Evolutionary conservation across 2,329 filamentous ascomycete genomes (phyloP).

Genomic region (Botrytis hyacinthi): DNA sequence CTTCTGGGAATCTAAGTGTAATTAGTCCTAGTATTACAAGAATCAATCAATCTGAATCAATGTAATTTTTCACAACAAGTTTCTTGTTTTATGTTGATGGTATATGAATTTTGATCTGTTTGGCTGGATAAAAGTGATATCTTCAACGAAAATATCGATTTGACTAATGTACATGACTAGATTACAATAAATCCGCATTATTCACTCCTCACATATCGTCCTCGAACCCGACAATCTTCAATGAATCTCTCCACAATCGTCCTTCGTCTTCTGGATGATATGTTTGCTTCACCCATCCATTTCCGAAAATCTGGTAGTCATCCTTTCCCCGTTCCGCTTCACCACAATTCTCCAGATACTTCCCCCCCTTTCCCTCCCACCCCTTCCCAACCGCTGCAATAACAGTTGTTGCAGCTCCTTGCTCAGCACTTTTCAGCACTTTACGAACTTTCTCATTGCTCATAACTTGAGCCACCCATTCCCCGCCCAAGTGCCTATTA

Average conservation of each 20-base stretch:
- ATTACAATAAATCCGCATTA: not conserved
- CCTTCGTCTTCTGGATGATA: not conserved
- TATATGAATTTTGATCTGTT: not conserved
- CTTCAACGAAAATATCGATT: not conserved
- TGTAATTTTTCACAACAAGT: not conserved
- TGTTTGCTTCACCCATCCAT: not conserved
- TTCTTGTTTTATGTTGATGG: not conserved
- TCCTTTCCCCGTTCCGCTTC: not conserved
- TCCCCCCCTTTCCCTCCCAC: not conserved
- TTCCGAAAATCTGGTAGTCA: not conserved
- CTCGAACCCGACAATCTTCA: not conserved
- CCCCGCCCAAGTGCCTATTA: not conserved
- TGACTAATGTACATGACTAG: not conserved
- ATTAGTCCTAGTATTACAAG: not conserved
- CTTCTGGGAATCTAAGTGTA: not conserved
- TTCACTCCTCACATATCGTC: not conserved
- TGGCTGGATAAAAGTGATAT: not conserved
- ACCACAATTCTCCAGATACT: not conserved
- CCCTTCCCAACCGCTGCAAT: not conserved
- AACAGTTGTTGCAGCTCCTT: not conserved
- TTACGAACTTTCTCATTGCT: not conserved
- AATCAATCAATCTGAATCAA: not conserved
- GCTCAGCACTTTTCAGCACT: not conserved
- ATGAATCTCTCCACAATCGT: not conserved
- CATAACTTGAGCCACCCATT: not conserved